Evolutionary conservation across 768 basidiomycete genomes (phyloP).

Genomic region (Phallus indusiatus): DNA sequence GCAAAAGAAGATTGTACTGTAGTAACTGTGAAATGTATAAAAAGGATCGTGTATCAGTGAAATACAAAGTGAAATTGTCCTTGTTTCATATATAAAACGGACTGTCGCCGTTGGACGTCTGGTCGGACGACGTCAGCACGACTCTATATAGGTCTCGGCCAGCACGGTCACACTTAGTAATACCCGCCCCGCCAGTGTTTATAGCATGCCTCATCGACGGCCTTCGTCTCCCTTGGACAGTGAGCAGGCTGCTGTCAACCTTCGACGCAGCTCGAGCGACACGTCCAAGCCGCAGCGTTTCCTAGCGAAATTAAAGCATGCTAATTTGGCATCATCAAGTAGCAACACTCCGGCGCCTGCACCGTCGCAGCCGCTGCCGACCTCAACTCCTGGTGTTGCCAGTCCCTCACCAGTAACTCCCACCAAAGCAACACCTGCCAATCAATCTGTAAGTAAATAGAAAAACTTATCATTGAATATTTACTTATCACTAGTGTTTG

Average conservation of each 20-base stretch:
- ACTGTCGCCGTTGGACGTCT: neutral
- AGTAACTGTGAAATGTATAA: neutral
- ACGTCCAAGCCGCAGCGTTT: neutral
- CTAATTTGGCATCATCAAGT: neutral
- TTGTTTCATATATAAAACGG: neutral
- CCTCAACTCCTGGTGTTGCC: slow-evolving; percentile 3
- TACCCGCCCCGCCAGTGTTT: neutral
- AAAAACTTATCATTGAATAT: neutral
- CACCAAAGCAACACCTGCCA: neutral
- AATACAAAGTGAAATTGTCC: neutral
- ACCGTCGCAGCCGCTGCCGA: neutral
- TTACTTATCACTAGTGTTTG: neutral
- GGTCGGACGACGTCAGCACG: neutral
- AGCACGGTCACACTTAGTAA: too few species aligned
- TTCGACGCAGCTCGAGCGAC: slow-evolving; percentile 8
- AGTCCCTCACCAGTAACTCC: slow-evolving; percentile 1
- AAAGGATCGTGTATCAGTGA: neutral
- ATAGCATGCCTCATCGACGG: neutral
- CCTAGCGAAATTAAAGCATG: slow-evolving; percentile 4
- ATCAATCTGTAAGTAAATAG: neutral
- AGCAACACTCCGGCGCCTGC: neutral
- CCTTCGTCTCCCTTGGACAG: neutral
- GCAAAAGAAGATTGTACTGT: neutral
- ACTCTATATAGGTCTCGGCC: too few species aligned
- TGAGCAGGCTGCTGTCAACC: neutral